Conservation (phyloP, 176 grass and related monocot genomes). For the Carex kokanica region DNA sequence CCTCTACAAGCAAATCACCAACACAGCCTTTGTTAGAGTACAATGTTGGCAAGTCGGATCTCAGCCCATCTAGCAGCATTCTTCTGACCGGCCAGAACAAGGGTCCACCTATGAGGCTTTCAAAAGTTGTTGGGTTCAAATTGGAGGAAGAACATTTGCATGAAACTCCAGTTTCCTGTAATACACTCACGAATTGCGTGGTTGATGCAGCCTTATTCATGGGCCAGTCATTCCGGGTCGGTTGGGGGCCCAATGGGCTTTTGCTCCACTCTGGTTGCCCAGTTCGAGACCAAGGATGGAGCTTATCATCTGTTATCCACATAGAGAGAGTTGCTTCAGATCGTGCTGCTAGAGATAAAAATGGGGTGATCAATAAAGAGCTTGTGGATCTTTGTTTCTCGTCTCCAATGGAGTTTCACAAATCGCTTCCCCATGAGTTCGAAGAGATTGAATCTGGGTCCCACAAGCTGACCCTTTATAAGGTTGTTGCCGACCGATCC, state of each 20-base stretch:
- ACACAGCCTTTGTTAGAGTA: constrained; percentile 65
- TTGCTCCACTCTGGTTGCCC: constrained; percentile 84
- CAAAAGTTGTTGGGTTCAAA: constrained; percentile 87
- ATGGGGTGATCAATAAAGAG: constrained; percentile 52
- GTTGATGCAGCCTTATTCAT: constrained; percentile 89
- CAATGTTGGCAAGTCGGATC: constrained; percentile 49
- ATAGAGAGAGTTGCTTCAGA: constrained; percentile 70
- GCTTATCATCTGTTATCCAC: constrained; percentile 78
- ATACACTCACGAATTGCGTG: constrained; percentile 57
- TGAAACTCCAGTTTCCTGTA: constrained; percentile 58
- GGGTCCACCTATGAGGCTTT: constrained; percentile 51
- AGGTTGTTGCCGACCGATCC: constrained; percentile 56
- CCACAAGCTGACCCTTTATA: constrained; percentile 66
- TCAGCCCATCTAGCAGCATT: constrained; percentile 51
- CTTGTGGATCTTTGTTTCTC: constrained; percentile 66
- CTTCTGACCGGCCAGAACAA: constrained; percentile 76
- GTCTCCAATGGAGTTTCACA: constrained; percentile 65
- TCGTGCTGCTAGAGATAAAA: constrained; percentile 60
- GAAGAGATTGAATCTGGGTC: constrained; percentile 41
- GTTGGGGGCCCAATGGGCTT: constrained; percentile 87
- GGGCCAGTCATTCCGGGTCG: constrained; percentile 91
- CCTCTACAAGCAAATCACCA: constrained; percentile 46
- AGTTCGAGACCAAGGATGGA: constrained; percentile 38
- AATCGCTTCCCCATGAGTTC: constrained; percentile 46
- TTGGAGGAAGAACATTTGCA: constrained; percentile 49